Conservation (phyloP, 139 green algal genomes). For the Chlamydomonas eustigma region DNA sequence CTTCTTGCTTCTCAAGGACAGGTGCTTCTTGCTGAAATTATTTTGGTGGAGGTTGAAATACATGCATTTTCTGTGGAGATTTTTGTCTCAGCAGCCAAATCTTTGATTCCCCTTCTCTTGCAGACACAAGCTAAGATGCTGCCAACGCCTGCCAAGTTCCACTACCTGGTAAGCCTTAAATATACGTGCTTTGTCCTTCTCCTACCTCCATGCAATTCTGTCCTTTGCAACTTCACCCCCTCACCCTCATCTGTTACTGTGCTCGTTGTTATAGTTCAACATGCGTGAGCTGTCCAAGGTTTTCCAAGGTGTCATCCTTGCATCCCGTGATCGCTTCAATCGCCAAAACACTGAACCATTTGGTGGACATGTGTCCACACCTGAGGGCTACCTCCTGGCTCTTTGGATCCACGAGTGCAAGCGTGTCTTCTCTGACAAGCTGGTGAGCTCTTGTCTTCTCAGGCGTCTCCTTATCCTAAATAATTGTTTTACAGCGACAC, state of each 20-base stretch:
- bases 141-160: constrained; percentile 91
- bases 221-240: background rate
- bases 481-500: too few species aligned
- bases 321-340: constrained; percentile 54
- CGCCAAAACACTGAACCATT: constrained; percentile 25
- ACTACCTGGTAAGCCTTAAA: constrained; percentile 72
- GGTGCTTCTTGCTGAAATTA: background rate
- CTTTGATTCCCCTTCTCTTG: too few species aligned
- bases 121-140: constrained; percentile 80
- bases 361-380: constrained; percentile 64
- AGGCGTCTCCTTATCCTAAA: too few species aligned
- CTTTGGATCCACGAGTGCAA: constrained; percentile 92
- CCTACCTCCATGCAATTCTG: too few species aligned
- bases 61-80: too few species aligned
- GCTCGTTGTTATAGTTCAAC: too few species aligned
- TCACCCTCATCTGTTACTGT: constrained; percentile 25
- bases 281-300: constrained; percentile 92
- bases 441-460: too few species aligned
- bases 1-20: too few species aligned
- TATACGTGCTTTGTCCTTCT: too few species aligned
- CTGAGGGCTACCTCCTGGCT: constrained; percentile 81
- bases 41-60: background rate
- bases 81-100: too few species aligned
- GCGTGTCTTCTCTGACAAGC: constrained; percentile 90
- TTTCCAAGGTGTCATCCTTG: constrained; percentile 87